phyloP scores from a whole-genome alignment of 73 alveolate species.

The Durusdinium trenchii region DNA sequence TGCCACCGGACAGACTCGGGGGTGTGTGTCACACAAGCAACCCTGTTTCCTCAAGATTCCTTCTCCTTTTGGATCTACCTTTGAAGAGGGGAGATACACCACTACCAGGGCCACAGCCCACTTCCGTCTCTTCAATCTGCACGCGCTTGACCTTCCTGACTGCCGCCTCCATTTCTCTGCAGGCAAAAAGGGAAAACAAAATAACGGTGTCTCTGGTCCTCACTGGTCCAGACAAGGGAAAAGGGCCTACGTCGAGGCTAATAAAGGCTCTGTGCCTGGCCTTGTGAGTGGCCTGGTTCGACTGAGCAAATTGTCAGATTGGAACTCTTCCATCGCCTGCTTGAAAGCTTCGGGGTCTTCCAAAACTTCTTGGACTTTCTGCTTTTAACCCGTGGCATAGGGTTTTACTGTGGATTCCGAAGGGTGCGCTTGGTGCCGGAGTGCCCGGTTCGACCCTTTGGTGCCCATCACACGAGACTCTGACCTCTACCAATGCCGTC shows the following conservation, averaged over 20 bases:
- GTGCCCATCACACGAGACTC: too few species aligned
- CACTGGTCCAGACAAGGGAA: conserved; percentile 10
- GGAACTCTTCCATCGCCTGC: neutral
- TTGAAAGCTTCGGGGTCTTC: neutral
- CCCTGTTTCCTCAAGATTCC: conserved; percentile 28
- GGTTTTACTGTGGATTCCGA: too few species aligned
- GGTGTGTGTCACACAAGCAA: neutral
- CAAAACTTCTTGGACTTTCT: neutral
- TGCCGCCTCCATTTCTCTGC: conserved; percentile 51
- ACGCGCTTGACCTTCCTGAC: neutral
- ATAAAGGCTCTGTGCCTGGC: neutral
- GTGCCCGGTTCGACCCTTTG: too few species aligned
- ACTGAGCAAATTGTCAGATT: neutral
- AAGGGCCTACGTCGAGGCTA: neutral
- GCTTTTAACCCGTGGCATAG: too few species aligned
- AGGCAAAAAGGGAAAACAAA: conserved; percentile 14
- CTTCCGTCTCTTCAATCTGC: neutral
- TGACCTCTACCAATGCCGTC: too few species aligned
- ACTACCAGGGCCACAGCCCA: conserved; percentile 27
- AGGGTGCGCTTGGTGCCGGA: too few species aligned
- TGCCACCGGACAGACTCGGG: neutral
- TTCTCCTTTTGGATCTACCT: conserved; percentile 36
- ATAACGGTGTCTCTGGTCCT: neutral
- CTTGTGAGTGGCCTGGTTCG: neutral
- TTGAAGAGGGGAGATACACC: neutral